Base-by-base conservation (phyloP, 768 basidiomycete species). In the Trametopsis cervina region DNA sequence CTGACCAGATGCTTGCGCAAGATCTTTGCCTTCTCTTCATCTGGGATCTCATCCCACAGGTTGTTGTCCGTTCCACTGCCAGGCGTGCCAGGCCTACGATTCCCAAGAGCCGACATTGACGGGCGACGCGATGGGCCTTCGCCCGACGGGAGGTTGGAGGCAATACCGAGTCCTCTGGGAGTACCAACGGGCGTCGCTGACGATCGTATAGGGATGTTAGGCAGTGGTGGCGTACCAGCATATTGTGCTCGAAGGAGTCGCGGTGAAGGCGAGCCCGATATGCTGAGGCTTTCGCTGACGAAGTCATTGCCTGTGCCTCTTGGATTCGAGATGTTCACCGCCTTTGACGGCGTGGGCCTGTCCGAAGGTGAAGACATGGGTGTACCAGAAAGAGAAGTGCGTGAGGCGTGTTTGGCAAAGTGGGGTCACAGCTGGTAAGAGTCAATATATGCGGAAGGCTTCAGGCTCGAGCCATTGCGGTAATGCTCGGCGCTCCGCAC, bases 21-120 rank as follows among this genome's bases (percentile, higher is more conserved):
- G 1, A 96, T 78, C 57, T 77, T 80, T 2, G 83, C 83, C 68
- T 91, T 96, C 60, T 93, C 89, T 53, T 89, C 88, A 18, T 85
- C 84, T 0, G 86, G 74, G 22, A 91, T 66, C 21, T 74, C 78
- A 18, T 86, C 83, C 12, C 85, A 57, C 51, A 74, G 66, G 46
- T 54, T 25, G 35, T 51, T 40, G 57, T 58, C 47, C 62, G 61
- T 12, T 59, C 66, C 47, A 60, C 65, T 59, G 23, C 50, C 56
- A 3, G 67, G 55, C 13, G 52, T 64, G 36, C 40, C 59, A 9
- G 69, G 65, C 20, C 65, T 63, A 36, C 63, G 62, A n/a, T 72
- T 66, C 40, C 60, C 65, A 43, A 72, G 66, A 35, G 68, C 68
- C 45, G 73, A 66, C 26, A 72, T 53, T 17, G 69, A 53, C 15